phyloP scores from a whole-genome alignment of 495 filamentous ascomycete species.

The Venustampulla echinocandica region DNA sequence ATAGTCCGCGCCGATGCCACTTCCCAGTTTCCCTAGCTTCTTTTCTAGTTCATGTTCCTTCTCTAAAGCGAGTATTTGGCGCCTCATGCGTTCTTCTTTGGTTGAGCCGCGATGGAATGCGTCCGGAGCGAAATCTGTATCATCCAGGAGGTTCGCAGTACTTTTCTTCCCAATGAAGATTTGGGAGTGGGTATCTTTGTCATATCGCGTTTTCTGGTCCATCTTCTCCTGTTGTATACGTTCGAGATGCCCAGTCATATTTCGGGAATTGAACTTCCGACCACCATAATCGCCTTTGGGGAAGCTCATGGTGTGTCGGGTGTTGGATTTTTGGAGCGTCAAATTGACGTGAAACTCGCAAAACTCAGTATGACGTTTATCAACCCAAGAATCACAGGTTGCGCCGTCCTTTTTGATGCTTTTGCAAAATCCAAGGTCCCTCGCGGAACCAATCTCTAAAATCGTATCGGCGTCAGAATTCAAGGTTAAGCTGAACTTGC shows the following conservation, averaged over 20 bases:
- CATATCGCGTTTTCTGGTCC: conserved; percentile 45
- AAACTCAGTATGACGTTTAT: conserved; percentile 76
- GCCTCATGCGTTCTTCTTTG: conserved; percentile 22
- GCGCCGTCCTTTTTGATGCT: conserved; percentile 74
- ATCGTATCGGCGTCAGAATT: conserved; percentile 78
- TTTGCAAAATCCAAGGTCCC: conserved; percentile 88
- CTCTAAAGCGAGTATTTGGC: conserved; percentile 44
- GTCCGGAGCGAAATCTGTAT: conserved; percentile 49
- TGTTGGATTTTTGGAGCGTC: conserved; percentile 63
- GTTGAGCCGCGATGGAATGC: conserved; percentile 41
- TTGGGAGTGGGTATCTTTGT: conserved; percentile 46
- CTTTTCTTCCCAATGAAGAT: conserved; percentile 50
- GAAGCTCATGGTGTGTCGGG: conserved; percentile 57
- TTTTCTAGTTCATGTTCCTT: conserved; percentile 74
- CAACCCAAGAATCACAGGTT: conserved; percentile 75
- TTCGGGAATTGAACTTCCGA: conserved; percentile 6
- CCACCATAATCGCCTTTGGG: conserved; percentile 30
- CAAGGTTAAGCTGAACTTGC: conserved; percentile 73
- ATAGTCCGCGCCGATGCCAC: conserved; percentile 69
- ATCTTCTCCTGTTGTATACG: conserved; percentile 24
- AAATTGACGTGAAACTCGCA: conserved; percentile 89
- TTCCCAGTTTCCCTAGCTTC: conserved; percentile 52
- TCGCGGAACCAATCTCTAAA: conserved; percentile 75
- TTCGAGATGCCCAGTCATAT: conserved; percentile 21
- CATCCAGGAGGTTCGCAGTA: conserved; percentile 60